Evolutionary conservation across 805 yeast species (phyloP).

Genomic region (Spathaspora hagerdaliae): DNA sequence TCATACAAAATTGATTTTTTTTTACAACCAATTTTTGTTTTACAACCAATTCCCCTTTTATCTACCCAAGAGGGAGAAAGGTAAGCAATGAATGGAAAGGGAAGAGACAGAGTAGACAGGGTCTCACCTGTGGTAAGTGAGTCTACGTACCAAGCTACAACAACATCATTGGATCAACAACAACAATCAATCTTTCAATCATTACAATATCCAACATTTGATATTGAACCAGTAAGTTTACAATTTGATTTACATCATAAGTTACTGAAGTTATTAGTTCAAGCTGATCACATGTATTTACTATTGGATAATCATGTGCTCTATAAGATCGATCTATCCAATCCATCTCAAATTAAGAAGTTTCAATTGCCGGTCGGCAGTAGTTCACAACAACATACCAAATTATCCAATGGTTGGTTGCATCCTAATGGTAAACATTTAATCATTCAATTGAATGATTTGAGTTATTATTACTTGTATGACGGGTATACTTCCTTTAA

Average conservation of each 20-base stretch:
- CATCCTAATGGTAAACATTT: conserved; percentile 36
- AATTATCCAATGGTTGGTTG: conserved; percentile 29
- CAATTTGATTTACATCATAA: conserved; percentile 29
- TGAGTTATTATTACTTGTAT: conserved; percentile 28
- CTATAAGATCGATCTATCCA: conserved; percentile 28
- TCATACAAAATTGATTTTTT: too few species aligned
- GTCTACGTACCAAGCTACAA: not conserved
- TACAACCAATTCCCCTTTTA: too few species aligned
- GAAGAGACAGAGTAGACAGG: too few species aligned
- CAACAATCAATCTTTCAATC: conserved; percentile 5
- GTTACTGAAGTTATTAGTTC: conserved; percentile 23
- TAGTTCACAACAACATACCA: not conserved
- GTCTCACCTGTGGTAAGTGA: too few species aligned
- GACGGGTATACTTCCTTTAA: conserved; percentile 28
- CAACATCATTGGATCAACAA: conserved; percentile 7
- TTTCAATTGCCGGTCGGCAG: conserved; percentile 15
- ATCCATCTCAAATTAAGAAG: conserved; percentile 29
- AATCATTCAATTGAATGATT: conserved; percentile 22
- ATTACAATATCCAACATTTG: conserved; percentile 19
- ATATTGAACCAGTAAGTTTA: conserved; percentile 35
- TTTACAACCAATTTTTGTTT: too few species aligned
- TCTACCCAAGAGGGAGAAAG: too few species aligned
- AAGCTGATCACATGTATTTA: conserved; percentile 33
- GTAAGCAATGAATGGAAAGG: too few species aligned
- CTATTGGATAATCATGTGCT: conserved; percentile 17